These are phyloP conservation scores for Beauveria australis DNA, from an alignment of 2,329 filamentous ascomycete species.

Conservation along the genomic window DNA sequence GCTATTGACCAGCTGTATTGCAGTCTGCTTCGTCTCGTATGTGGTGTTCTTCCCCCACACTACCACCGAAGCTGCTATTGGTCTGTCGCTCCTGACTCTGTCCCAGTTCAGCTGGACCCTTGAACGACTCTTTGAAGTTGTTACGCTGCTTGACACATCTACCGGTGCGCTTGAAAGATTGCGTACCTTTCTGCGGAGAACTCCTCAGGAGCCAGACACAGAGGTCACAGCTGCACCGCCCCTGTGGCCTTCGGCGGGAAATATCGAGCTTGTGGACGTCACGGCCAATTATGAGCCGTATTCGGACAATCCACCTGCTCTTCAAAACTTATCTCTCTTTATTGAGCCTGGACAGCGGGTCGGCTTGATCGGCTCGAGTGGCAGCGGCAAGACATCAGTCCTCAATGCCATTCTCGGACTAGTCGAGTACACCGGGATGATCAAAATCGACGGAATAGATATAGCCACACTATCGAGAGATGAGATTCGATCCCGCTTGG, in stretches of 20 bases:
- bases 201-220: not conserved
- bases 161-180: slow-evolving; percentile 1
- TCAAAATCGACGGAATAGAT: slow-evolving; percentile 34
- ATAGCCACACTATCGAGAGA: slow-evolving; percentile 30
- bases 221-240: not conserved
- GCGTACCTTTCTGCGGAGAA: not conserved
- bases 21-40: slow-evolving; percentile 35
- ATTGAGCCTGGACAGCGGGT: slow-evolving; percentile 2
- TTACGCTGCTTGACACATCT: not conserved
- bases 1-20: slow-evolving; percentile 35
- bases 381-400: slow-evolving; percentile 7
- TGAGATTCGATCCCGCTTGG: slow-evolving; percentile 31
- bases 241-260: not conserved
- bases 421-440: slow-evolving; percentile 16
- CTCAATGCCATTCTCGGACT: slow-evolving; percentile 3
- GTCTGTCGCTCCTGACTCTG: not conserved
- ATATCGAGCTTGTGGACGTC: not conserved
- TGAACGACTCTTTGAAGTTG: not conserved
- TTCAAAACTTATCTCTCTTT: not conserved
- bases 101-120: slow-evolving; percentile 1
- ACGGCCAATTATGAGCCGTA: not conserved
- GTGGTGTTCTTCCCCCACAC: slow-evolving; percentile 16
- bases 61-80: not conserved
- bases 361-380: slow-evolving; percentile 1
- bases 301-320: not conserved